phyloP scores from a whole-genome alignment of 2,329 filamentous ascomycete genomes.

The Chrysoporthe cubensis region DNA sequence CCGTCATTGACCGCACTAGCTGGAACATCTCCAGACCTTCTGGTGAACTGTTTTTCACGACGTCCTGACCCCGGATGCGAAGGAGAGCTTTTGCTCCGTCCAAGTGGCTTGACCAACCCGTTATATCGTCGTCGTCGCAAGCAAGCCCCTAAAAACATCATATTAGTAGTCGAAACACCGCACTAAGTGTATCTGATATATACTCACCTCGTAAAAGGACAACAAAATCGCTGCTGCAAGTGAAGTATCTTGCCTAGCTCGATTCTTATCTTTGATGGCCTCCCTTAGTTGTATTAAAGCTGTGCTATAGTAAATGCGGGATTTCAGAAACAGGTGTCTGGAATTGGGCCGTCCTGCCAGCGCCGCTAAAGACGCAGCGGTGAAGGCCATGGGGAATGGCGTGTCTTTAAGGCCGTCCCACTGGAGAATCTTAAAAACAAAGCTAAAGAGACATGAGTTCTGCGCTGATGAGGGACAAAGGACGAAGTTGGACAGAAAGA shows the following conservation, averaged over 20 bases:
- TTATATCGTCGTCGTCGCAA: slow-evolving; percentile 29
- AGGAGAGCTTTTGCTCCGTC: slow-evolving; percentile 33
- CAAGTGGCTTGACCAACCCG: slow-evolving; percentile 32
- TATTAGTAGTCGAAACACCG: background rate
- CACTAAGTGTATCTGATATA: background rate
- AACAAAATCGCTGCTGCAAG: slow-evolving; percentile 33
- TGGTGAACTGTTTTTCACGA: slow-evolving; percentile 24
- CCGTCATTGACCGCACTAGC: slow-evolving; percentile 33
- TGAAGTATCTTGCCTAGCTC: slow-evolving; percentile 30
- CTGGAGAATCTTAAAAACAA: slow-evolving; percentile 32
- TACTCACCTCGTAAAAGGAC: slow-evolving; percentile 34
- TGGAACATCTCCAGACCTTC: slow-evolving; percentile 35
- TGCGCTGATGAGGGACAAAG: slow-evolving; percentile 30
- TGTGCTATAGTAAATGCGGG: slow-evolving; percentile 32
- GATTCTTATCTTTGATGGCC: slow-evolving; percentile 30
- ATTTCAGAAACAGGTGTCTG: slow-evolving; percentile 29
- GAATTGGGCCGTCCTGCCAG: slow-evolving; percentile 34
- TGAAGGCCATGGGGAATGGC: slow-evolving; percentile 33
- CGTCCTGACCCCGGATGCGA: slow-evolving; percentile 29
- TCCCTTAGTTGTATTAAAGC: slow-evolving; percentile 32
- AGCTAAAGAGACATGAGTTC: slow-evolving; percentile 31
- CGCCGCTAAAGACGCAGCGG: slow-evolving; percentile 32
- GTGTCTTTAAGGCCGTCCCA: slow-evolving; percentile 30
- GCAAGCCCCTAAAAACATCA: slow-evolving; percentile 25
- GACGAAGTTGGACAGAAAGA: slow-evolving; percentile 34